phyloP scores from a whole-genome alignment of 441 rosid genomes.

The Syzygium syzygioides region DNA sequence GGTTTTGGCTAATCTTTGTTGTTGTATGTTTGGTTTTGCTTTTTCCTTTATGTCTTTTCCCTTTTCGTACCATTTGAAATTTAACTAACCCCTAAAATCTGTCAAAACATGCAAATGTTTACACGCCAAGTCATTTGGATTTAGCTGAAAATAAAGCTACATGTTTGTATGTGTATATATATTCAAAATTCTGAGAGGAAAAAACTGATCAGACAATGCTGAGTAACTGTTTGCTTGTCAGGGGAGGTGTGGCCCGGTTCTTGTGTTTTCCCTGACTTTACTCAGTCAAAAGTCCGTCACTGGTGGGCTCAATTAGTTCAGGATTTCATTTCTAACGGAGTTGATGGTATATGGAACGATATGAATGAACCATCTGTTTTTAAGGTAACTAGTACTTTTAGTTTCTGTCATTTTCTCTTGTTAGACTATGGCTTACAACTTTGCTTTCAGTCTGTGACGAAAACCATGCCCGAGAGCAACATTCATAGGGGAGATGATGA shows the following conservation, averaged over 20 bases:
- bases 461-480: slow-evolving; percentile 90
- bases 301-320: slow-evolving; percentile 93
- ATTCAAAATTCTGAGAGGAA: neutral
- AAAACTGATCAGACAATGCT: neutral
- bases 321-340: slow-evolving; percentile 74
- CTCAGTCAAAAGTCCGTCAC: slow-evolving; percentile 65
- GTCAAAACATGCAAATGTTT: neutral
- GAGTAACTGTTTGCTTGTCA: slow-evolving; percentile 17
- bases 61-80: neutral
- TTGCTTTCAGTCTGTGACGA: slow-evolving; percentile 62
- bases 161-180: neutral
- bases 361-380: slow-evolving; percentile 96
- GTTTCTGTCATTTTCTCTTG: neutral
- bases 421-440: neutral
- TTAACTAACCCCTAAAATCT: neutral
- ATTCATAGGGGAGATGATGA: slow-evolving; percentile 77
- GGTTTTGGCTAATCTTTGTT: neutral
- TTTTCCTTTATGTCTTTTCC: neutral
- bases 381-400: slow-evolving; percentile 38
- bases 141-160: neutral
- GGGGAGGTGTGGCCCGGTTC: slow-evolving; percentile 99
- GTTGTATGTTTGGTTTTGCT: slow-evolving; percentile 1
- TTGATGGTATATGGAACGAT: slow-evolving; percentile 98
- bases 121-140: neutral
- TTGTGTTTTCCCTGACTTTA: slow-evolving; percentile 90